Percentiles rank a stretch among this genome's conserved stretches.
Conservation (phyloP, 768 basidiomycete genomes). For the Tephrocybe sp. region DNA sequence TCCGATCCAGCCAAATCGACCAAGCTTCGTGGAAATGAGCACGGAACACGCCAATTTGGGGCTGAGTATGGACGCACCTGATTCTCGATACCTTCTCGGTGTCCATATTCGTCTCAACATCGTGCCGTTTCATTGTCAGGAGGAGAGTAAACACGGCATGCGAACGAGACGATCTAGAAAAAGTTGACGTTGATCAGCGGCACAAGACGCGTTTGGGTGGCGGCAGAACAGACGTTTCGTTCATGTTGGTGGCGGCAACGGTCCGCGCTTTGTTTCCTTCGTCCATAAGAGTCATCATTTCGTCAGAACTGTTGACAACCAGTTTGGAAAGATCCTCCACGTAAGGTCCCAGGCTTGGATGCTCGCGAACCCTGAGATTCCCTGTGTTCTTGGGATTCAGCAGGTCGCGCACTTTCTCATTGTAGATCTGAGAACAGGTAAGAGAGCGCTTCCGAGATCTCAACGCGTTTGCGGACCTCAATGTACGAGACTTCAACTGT, state of each 20-base stretch:
- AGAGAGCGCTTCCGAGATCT: background rate
- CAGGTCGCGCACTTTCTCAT: conserved; percentile 96
- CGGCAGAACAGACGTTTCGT: conserved; percentile 74
- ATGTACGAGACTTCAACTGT: conserved; percentile 99
- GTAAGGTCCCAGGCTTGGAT: conserved; percentile 95
- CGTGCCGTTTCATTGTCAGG: conserved; percentile 89
- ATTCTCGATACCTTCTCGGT: conserved; percentile 99
- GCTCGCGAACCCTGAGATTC: conserved; percentile 95
- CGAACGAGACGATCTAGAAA: conserved; percentile 82
- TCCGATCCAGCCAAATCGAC: conserved; percentile 98
- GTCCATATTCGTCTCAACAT: conserved; percentile 80
- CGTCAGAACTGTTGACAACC: conserved; percentile 86
- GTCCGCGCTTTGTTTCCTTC: conserved; percentile 99
- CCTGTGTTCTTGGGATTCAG: conserved; percentile 97
- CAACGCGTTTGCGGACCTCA: conserved; percentile 52
- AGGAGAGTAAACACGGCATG: conserved; percentile 98
- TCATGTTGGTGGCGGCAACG: conserved; percentile 99
- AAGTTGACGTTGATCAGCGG: conserved; percentile 8
- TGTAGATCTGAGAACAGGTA: conserved; percentile 71
- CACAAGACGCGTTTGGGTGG: conserved; percentile 2
- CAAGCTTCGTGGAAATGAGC: conserved; percentile 47
- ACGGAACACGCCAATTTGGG: conserved; percentile 4
- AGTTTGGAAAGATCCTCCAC: conserved; percentile 97
- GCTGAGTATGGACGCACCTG: conserved; percentile 48
- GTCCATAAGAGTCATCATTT: conserved; percentile 99